These are phyloP conservation scores for Dryadomyces sulphureus DNA, from an alignment of 2,329 filamentous ascomycete species.

Conservation along the genomic window DNA sequence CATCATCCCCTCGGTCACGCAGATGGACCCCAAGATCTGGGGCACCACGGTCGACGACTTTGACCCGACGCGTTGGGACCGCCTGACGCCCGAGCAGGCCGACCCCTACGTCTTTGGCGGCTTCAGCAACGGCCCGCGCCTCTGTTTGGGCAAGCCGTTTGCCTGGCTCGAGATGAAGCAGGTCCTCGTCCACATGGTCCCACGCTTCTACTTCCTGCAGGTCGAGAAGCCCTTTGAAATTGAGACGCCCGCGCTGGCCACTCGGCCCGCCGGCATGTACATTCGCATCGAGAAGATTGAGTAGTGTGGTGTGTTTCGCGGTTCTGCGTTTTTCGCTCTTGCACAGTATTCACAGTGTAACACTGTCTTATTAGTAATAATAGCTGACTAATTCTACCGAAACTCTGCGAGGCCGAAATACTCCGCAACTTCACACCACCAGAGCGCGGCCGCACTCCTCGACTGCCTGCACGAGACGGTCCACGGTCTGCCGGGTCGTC, in stretches of 20 bases:
- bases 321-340: no score
- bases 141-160: neutral
- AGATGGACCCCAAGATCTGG: neutral
- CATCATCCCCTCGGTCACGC: neutral
- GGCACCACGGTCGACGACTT: neutral
- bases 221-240: neutral
- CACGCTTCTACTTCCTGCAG: neutral
- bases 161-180: neutral
- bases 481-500: no score
- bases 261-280: neutral
- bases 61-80: neutral
- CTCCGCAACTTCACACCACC: no score
- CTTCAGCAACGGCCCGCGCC: neutral
- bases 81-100: neutral
- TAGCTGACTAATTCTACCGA: no score
- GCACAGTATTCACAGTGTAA: no score
- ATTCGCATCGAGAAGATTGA: neutral
- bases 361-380: no score
- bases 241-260: neutral
- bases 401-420: no score
- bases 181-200: neutral
- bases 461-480: no score
- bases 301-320: no score
- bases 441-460: no score
- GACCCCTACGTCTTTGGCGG: neutral